Base-by-base conservation (phyloP, 176 grass and related monocot genomes). In the Avena atlantica region DNA sequence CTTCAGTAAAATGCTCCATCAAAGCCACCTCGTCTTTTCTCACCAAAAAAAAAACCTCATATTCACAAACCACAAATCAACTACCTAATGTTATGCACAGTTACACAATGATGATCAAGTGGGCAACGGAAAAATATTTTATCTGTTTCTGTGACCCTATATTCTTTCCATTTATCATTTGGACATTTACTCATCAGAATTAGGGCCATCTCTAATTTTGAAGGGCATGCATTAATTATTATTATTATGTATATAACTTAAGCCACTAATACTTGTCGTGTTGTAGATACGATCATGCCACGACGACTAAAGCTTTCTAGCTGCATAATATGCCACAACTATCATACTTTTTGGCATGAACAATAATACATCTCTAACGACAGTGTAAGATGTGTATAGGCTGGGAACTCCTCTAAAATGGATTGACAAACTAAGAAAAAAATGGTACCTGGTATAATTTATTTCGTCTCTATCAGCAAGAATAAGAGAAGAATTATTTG, bases 71-170 rank as follows among this genome's bases (percentile, higher is more conserved):
- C 25, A 81, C 0, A 36, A 63, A 25, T 55, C 29, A 70, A 60
- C 16, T 11, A 31, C 12, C 27, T 48, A 60, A 70, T 11, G 16
- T 45, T 47, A 59, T 11, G 20, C 40, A 42, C 27, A 59, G 49
- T 80, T 73, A n/a, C 70, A 31, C 49, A 14, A 80, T 80, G 65
- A 40, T 14, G 21, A 86, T 86, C 53, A 40, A 74, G 63, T 74
- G 71, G 56, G 24, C 12, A 59, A 15, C 23, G 16, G 40, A 36
- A 42, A 77, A 83, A 12, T 58, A 8, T 29, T 45, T 72, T 44
- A 57, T 19, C 4, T 37, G 20, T 70, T 72, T 53, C 66, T 83
- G 34, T 67, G 25, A 27, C 13, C 8, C 16, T 36, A 58, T 71
- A 10, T 83, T 83, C 20, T 57, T 23, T 78, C 57, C 50, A 57